Evolutionary conservation across 108 stramenopile genomes (phyloP).

Genomic region (Stephanodiscus minutulus): DNA sequence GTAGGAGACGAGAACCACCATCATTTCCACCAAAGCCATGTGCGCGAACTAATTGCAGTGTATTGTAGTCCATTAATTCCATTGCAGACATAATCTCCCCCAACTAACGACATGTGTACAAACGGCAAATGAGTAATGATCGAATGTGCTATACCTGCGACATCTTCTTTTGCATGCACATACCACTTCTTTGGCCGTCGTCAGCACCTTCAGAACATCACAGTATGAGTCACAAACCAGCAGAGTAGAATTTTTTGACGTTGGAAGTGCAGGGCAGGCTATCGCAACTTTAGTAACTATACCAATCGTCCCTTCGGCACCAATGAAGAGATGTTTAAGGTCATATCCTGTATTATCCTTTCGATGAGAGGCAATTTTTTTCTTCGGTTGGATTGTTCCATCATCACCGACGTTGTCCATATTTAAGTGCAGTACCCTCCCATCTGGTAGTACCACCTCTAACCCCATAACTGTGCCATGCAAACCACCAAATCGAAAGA

Average conservation of each 20-base stretch:
- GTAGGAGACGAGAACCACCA: constrained; percentile 14
- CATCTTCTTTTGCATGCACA: not conserved
- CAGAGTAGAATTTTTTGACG: constrained; percentile 73
- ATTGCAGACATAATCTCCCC: constrained; percentile 91
- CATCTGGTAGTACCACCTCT: constrained; percentile 90
- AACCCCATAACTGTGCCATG: constrained; percentile 93
- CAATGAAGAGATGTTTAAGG: constrained; percentile 94
- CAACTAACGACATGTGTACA: constrained; percentile 36
- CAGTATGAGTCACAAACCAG: constrained; percentile 74
- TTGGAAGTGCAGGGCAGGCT: constrained; percentile 67
- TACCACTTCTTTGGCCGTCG: constrained; percentile 56
- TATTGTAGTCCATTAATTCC: constrained; percentile 87
- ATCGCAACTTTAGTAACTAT: constrained; percentile 88
- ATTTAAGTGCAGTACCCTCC: constrained; percentile 74
- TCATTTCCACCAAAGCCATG: constrained; percentile 4
- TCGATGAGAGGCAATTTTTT: constrained; percentile 45
- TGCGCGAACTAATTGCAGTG: constrained; percentile 59
- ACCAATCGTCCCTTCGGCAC: constrained; percentile 96
- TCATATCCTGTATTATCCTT: constrained; percentile 98
- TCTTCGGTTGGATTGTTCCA: not conserved
- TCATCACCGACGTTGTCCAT: constrained; percentile 14
- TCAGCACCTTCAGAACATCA: constrained; percentile 59
- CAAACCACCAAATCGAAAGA: constrained; percentile 69
- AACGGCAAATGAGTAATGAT: not conserved
- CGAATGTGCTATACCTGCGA: not conserved